These are phyloP conservation scores for Candida insectorum DNA, from an alignment of 805 yeast genomes.

Conservation along the genomic window DNA sequence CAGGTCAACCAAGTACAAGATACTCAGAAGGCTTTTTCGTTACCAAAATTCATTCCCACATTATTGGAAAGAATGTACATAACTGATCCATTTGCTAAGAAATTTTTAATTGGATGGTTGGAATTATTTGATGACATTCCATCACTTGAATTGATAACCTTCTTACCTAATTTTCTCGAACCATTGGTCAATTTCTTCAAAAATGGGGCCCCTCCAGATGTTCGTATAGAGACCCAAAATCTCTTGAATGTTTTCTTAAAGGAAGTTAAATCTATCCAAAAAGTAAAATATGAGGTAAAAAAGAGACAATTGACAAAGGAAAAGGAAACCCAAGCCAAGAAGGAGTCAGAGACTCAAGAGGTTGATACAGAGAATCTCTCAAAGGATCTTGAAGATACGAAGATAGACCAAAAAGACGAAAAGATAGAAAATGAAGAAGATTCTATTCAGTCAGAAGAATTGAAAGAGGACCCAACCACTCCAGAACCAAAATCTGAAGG, in stretches of 20 bases:
- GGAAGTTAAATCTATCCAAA: conserved; percentile 76
- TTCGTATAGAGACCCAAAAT: conserved; percentile 78
- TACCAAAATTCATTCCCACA: conserved; percentile 87
- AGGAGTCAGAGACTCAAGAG: background rate
- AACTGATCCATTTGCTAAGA: conserved; percentile 87
- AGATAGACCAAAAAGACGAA: background rate
- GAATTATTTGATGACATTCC: conserved; percentile 91
- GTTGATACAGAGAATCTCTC: background rate
- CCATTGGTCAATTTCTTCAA: conserved; percentile 72
- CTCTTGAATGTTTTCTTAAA: conserved; percentile 70
- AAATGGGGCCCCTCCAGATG: conserved; percentile 83
- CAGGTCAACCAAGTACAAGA: conserved; percentile 60
- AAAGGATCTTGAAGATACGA: too few relatives aligned
- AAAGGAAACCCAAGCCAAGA: conserved; percentile 4
- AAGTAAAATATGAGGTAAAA: conserved; percentile 55
- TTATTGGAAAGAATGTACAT: conserved; percentile 87
- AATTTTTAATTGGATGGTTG: conserved; percentile 91
- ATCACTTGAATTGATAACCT: conserved; percentile 80
- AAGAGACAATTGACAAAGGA: conserved; percentile 17
- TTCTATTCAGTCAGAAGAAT: conserved; percentile 5
- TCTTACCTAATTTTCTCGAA: conserved; percentile 84
- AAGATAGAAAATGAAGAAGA: background rate
- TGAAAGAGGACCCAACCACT: conserved; percentile 18
- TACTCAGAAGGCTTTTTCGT: conserved; percentile 68
- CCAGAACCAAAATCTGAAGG: conserved; percentile 16